These are phyloP conservation scores for Agrostemma githago DNA, from an alignment of 148 eudicot species.

Conservation along the genomic window DNA sequence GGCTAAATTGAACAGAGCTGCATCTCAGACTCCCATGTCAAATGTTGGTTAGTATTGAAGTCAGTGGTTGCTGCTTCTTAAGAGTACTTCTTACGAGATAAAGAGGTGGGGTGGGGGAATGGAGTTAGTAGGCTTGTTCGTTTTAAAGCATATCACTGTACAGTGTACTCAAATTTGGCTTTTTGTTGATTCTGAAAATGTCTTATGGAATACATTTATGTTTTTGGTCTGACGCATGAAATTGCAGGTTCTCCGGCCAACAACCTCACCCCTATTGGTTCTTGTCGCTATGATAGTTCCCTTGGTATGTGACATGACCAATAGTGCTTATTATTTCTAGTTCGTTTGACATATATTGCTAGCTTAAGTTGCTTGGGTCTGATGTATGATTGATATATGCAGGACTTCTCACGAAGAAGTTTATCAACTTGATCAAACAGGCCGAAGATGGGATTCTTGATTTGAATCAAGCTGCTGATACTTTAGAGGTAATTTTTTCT, in stretches of 20 bases:
- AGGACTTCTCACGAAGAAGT: constrained; percentile 10
- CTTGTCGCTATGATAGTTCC: constrained; percentile 97
- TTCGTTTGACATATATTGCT: neutral
- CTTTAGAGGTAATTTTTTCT: constrained; percentile 36
- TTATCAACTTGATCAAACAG: constrained; percentile 73
- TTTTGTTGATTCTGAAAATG: neutral
- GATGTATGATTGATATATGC: neutral
- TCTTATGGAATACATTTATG: neutral
- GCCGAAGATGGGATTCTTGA: constrained; percentile 98
- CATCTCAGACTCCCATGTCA: constrained; percentile 54
- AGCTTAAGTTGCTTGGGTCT: neutral
- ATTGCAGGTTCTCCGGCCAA: constrained; percentile 86
- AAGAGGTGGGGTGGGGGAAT: neutral
- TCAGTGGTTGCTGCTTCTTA: neutral
- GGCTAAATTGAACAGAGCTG: constrained; percentile 50
- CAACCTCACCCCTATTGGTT: constrained; percentile 68
- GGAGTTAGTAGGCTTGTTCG: neutral
- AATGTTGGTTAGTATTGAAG: constrained; percentile 50
- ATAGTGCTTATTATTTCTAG: constrained; percentile 3
- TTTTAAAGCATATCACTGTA: neutral
- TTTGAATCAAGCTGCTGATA: constrained; percentile 88
- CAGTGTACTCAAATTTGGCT: neutral
- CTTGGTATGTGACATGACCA: constrained; percentile 42
- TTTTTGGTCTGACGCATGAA: constrained; percentile 2
- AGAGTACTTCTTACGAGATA: neutral